Evolutionary conservation across 805 yeast genomes (phyloP).

Genomic region (Myxozyma neotropica): DNA sequence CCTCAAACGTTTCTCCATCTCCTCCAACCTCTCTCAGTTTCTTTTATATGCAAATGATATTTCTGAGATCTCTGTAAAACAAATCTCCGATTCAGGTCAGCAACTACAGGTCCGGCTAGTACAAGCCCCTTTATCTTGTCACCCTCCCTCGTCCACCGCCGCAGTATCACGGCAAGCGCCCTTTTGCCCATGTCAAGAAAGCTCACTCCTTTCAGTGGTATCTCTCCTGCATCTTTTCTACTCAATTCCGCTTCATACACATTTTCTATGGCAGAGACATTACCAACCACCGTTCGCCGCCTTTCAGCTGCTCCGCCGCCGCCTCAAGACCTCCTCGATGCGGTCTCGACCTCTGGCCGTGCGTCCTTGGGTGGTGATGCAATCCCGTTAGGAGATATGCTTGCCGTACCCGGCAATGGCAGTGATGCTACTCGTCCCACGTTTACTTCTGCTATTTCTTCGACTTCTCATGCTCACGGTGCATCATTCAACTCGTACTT

Average conservation of each 20-base stretch:
- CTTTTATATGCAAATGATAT: too few relatives aligned
- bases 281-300: constrained; percentile 23
- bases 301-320: constrained; percentile 27
- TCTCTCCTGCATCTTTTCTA: constrained; percentile 5
- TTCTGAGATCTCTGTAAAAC: too few relatives aligned
- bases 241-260: constrained; percentile 12
- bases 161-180: background rate
- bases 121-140: constrained; percentile 1
- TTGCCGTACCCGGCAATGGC: constrained; percentile 11
- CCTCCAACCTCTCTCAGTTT: too few relatives aligned
- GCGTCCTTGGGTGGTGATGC: constrained; percentile 15
- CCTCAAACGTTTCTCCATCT: too few relatives aligned
- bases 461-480: constrained; percentile 9
- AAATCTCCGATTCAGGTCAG: too few relatives aligned
- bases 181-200: constrained; percentile 7
- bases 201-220: background rate
- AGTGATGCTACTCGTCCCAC: background rate
- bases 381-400: constrained; percentile 9
- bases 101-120: too few relatives aligned
- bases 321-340: constrained; percentile 19
- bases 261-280: constrained; percentile 14
- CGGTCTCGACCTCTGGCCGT: constrained; percentile 14
- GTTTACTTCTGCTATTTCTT: background rate
- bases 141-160: background rate
- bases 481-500: constrained; percentile 25